Percentiles rank a stretch among this genome's conserved stretches.
phyloP scores from a whole-genome alignment of 2,329 filamentous ascomycete species.

The Chaetomium globosum region DNA sequence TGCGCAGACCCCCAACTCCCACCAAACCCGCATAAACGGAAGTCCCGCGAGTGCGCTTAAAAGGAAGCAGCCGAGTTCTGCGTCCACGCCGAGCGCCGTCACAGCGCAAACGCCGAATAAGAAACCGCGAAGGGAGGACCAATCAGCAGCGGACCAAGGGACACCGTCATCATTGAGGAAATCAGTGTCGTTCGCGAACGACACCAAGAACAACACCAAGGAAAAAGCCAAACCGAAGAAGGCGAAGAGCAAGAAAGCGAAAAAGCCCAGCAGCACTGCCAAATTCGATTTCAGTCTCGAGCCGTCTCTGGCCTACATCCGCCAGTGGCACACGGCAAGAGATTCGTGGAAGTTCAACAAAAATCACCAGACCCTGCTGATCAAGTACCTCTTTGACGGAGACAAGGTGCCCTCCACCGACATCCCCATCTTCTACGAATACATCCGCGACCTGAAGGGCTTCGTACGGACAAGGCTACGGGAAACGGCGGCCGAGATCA shows the following conservation, averaged over 20 bases:
- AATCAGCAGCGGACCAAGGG: conserved; percentile 31
- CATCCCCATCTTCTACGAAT: conserved; percentile 70
- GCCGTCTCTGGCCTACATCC: conserved; percentile 74
- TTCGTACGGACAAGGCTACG: conserved; percentile 69
- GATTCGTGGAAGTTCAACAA: conserved; percentile 94
- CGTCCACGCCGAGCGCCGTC: conserved; percentile 41
- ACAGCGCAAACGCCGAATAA: conserved; percentile 42
- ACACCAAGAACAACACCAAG: conserved; percentile 41
- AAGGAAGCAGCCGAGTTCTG: conserved; percentile 48
- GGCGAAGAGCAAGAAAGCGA: conserved; percentile 44
- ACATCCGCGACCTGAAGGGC: conserved; percentile 78
- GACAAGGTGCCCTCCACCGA: conserved; percentile 70
- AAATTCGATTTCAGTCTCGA: conserved; percentile 50
- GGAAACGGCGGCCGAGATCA: conserved; percentile 65
- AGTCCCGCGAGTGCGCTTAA: conserved; percentile 48
- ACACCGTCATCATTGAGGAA: conserved; percentile 43
- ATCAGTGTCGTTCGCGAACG: conserved; percentile 55
- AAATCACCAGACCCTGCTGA: conserved; percentile 79
- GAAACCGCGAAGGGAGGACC: conserved; percentile 39
- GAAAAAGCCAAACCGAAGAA: conserved; percentile 43
- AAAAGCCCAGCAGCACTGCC: conserved; percentile 38
- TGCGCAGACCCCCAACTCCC: conserved; percentile 36
- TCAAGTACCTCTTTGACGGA: conserved; percentile 78
- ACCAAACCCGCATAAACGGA: conserved; percentile 30
- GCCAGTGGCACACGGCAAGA: conserved; percentile 70